A percentile compares a stretch with the other conserved stretches of the same genome.
phyloP scores from a whole-genome alignment of 164 flowering plant genomes.

The Nymphaea thermarum region DNA sequence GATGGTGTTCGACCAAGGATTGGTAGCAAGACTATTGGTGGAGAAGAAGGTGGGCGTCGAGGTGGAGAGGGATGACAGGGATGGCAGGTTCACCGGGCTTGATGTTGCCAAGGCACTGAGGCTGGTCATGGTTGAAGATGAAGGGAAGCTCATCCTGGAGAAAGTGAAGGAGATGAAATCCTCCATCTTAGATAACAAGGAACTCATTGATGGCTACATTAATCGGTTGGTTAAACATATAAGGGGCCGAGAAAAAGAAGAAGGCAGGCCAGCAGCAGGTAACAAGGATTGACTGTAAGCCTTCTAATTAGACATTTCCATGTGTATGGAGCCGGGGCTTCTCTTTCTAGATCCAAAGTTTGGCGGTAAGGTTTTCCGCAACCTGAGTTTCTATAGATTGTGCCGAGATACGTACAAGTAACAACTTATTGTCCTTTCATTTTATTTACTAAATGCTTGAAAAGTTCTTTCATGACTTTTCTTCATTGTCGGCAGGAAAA shows the following conservation, averaged over 20 bases:
- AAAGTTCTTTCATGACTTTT: no score
- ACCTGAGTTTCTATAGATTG: no score
- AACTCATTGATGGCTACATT: slow-evolving; percentile 17
- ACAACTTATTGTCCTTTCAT: no score
- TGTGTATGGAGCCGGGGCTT: no score
- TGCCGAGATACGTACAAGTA: no score
- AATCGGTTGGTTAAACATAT: slow-evolving; percentile 14
- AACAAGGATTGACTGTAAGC: no score
- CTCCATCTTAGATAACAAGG: slow-evolving; percentile 7
- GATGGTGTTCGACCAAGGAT: slow-evolving; percentile 12
- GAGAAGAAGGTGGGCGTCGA: slow-evolving; percentile 27
- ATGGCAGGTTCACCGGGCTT: slow-evolving; percentile 23
- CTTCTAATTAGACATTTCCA: no score
- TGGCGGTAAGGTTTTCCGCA: no score
- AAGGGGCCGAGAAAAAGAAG: background rate
- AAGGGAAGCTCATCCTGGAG: slow-evolving; percentile 12
- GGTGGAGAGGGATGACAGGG: slow-evolving; percentile 24
- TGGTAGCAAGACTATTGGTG: slow-evolving; percentile 23
- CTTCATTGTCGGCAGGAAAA: no score
- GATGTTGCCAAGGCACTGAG: slow-evolving; percentile 20
- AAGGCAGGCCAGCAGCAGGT: no score
- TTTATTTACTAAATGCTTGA: no score
- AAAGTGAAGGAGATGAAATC: slow-evolving; percentile 7
- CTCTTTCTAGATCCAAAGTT: no score
- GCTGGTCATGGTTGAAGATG: slow-evolving; percentile 21